phyloP scores from a whole-genome alignment of 139 green algal species.

The Ettlia oleoabundans region DNA sequence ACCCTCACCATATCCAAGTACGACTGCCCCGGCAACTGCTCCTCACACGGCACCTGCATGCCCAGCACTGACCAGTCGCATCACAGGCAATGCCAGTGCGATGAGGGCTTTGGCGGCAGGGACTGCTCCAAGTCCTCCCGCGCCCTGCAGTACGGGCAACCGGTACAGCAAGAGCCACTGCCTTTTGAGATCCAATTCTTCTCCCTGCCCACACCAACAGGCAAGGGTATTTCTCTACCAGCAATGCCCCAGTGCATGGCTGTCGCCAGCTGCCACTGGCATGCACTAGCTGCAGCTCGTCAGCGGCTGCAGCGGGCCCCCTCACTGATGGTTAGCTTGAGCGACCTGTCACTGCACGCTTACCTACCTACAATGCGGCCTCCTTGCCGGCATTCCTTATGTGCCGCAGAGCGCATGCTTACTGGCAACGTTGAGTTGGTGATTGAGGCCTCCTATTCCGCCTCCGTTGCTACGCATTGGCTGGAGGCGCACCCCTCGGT shows the following conservation, averaged over 20 bases:
- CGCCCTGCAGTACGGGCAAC: slow-evolving; percentile 31
- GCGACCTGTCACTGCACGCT: not conserved
- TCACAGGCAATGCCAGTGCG: slow-evolving; percentile 16
- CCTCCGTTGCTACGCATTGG: slow-evolving; percentile 25
- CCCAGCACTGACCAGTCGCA: not conserved
- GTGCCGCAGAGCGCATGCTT: slow-evolving; percentile 36
- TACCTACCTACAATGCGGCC: not conserved
- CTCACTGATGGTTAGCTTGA: too few relatives aligned
- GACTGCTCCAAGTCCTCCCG: slow-evolving; percentile 35
- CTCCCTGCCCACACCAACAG: too few relatives aligned
- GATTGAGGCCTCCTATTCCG: slow-evolving; percentile 36
- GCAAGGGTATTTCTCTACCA: too few relatives aligned
- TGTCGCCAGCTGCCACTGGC: too few relatives aligned
- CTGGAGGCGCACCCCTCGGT: slow-evolving; percentile 42
- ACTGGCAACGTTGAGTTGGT: slow-evolving; percentile 50
- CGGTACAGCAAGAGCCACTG: not conserved
- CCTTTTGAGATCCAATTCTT: slow-evolving; percentile 55
- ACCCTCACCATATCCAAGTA: slow-evolving; percentile 50
- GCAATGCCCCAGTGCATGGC: too few relatives aligned
- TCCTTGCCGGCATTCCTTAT: not conserved
- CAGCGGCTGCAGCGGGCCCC: too few relatives aligned
- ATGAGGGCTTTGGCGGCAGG: slow-evolving; percentile 27
- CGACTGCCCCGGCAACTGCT: slow-evolving; percentile 58
- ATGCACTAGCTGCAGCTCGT: too few relatives aligned
- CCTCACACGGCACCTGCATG: slow-evolving; percentile 42